phyloP scores from a whole-genome alignment of 192 early-diverging fungal genomes.

The Anaeromyces robustus region DNA sequence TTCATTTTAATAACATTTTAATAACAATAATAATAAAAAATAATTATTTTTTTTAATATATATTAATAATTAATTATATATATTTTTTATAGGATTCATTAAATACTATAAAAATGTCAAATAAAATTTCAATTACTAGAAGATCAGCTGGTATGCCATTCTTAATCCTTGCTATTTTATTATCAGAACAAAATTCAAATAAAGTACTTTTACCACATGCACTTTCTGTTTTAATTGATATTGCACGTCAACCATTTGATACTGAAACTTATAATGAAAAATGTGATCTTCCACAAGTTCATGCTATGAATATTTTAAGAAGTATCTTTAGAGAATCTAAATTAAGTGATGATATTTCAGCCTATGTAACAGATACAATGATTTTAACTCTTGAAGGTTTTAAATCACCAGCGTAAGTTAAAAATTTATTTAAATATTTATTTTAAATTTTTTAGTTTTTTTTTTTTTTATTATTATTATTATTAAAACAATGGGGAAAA shows the following conservation, averaged over 20 bases:
- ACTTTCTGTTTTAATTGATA: slow-evolving; percentile 49
- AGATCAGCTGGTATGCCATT: slow-evolving; percentile 78
- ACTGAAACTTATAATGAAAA: slow-evolving; percentile 33
- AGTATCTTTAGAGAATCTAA: slow-evolving; percentile 66
- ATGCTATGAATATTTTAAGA: slow-evolving; percentile 80
- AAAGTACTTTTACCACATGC: slow-evolving; percentile 44
- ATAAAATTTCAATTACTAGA: slow-evolving; percentile 78
- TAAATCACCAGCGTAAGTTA: slow-evolving; percentile 29
- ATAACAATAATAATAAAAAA: too few species aligned
- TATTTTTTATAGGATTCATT: slow-evolving; percentile 22
- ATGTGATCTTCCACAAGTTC: slow-evolving; percentile 78
- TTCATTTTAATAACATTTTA: too few species aligned
- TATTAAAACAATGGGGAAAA: too few species aligned
- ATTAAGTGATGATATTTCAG: slow-evolving; percentile 54
- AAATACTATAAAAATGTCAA: slow-evolving; percentile 34
- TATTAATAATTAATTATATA: neutral
- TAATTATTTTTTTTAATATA: neutral
- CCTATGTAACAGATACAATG: slow-evolving; percentile 61
- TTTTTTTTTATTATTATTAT: too few species aligned
- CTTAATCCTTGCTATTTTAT: slow-evolving; percentile 70
- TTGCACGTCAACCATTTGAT: slow-evolving; percentile 23
- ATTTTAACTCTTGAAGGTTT: slow-evolving; percentile 66
- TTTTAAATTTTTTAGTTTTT: too few species aligned
- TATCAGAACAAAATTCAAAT: slow-evolving; percentile 43
- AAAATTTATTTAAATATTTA: too few species aligned